These are phyloP conservation scores for Davidsoniella neocaledoniae DNA, from an alignment of 2,329 filamentous ascomycete species.

Conservation along the genomic window DNA sequence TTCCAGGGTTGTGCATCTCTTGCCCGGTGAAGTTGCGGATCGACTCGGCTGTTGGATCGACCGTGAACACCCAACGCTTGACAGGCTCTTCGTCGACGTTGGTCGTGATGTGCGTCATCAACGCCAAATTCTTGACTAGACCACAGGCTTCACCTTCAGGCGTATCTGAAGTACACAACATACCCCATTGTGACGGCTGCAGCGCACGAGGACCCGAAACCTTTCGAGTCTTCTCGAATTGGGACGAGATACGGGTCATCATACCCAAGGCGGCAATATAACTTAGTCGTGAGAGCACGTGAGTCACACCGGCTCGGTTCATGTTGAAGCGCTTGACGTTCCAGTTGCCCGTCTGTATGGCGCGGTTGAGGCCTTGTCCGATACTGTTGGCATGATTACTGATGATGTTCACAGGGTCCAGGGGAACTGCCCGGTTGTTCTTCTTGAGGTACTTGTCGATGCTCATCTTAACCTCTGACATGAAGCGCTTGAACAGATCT, in stretches of 20 bases:
- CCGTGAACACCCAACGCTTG: slow-evolving; percentile 65
- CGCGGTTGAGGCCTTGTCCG: slow-evolving; percentile 82
- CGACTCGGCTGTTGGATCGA: slow-evolving; percentile 69
- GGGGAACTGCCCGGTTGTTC: slow-evolving; percentile 70
- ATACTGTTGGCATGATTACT: slow-evolving; percentile 74
- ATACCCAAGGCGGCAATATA: slow-evolving; percentile 95
- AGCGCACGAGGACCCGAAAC: slow-evolving; percentile 89
- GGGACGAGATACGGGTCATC: slow-evolving; percentile 98
- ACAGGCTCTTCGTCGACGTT: slow-evolving; percentile 88
- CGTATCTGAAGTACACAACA: slow-evolving; percentile 93
- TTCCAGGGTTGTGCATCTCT: slow-evolving; percentile 70
- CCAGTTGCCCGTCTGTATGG: slow-evolving; percentile 97
- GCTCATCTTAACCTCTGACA: slow-evolving; percentile 71
- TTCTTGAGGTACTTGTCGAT: slow-evolving; percentile 95
- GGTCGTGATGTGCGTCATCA: slow-evolving; percentile 99
- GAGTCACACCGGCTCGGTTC: slow-evolving; percentile 92
- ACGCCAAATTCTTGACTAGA: slow-evolving; percentile 88
- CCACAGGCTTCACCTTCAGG: slow-evolving; percentile 97
- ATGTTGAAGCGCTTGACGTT: slow-evolving; percentile 96
- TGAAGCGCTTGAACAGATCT: slow-evolving; percentile 94
- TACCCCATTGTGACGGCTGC: slow-evolving; percentile 94
- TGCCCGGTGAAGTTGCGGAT: slow-evolving; percentile 56
- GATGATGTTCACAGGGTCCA: slow-evolving; percentile 75
- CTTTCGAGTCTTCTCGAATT: slow-evolving; percentile 97
- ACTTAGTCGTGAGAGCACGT: slow-evolving; percentile 85